These are phyloP conservation scores for Cyclotella distinguenda DNA, from an alignment of 108 stramenopile genomes.

Conservation along the genomic window DNA sequence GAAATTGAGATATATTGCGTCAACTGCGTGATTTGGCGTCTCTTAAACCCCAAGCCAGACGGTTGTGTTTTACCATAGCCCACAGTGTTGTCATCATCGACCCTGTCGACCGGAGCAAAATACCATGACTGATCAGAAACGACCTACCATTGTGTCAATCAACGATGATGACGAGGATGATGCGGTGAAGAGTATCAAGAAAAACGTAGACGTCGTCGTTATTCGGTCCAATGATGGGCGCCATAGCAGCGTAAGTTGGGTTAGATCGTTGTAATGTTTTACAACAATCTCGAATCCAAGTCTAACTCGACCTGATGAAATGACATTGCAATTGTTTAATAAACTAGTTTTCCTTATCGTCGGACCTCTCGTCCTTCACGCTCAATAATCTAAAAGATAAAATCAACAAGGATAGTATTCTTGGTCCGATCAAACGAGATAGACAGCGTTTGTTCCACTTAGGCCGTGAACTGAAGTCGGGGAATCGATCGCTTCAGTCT, in stretches of 20 bases:
- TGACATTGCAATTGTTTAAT: not conserved
- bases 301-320: not conserved
- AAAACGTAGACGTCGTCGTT: constrained; percentile 19
- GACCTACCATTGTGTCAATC: too few relatives aligned
- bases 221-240: constrained; percentile 34
- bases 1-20: too few relatives aligned
- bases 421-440: constrained; percentile 31
- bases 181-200: not conserved
- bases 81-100: too few relatives aligned
- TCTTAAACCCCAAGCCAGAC: too few relatives aligned
- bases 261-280: not conserved
- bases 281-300: not conserved
- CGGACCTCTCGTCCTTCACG: constrained; percentile 14
- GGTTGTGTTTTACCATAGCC: too few relatives aligned
- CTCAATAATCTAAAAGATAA: constrained; percentile 40
- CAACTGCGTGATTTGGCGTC: too few relatives aligned
- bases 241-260: constrained; percentile 16
- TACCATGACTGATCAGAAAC: too few relatives aligned
- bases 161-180: not conserved
- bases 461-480: constrained; percentile 71
- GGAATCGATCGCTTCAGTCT: constrained; percentile 52
- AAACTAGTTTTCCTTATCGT: constrained; percentile 13
- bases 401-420: constrained; percentile 13
- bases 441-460: constrained; percentile 81
- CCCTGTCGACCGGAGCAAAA: too few relatives aligned